Base-by-base conservation (phyloP, 1,139 yeast species). In the Candida glucosophila region DNA sequence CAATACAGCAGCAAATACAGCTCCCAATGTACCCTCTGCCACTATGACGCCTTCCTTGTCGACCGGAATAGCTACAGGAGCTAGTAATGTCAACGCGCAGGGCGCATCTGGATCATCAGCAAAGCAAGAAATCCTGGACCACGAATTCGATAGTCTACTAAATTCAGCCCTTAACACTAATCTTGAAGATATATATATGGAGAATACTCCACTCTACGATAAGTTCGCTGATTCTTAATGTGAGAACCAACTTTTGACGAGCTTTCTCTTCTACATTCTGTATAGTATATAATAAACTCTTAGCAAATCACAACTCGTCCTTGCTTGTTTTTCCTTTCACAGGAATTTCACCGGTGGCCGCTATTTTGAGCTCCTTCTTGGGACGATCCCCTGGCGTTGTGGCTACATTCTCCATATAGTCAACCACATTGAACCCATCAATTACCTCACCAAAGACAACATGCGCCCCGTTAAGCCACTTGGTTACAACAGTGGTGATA, bases 401-500 rank as follows among this genome's bases (percentile, higher is more conserved):
- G 40, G 67, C 55, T 33, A 67, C 74, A 27, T 53, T 57, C 42
- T 74, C 81, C 40, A 72, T 66, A 43, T 61, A 53, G 31, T 65
- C 59, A 21, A 74, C 74, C 9, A 77, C 69, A 22, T 77, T 79
- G 44, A 68, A 57, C 13, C 90, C 90, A 26, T 76, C 81, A 7
- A 73, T 33, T 28, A 80, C 78, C 52, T 79, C 81, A 30, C 92
- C 92, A 43, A 80, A 80, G n/a, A 79, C 90, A 39, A 80, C 92
- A 51, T 80, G 86, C 14, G 55, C 56, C 20, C 78, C 79, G 50
- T 78, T 73, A 41, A 80, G 65, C 78, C 79, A 73, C 22, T 59
- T 53, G 19, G 82, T 73, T 11, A 66, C 54, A 5, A 65, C 75
- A 10, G 85, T 76, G 38, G 77, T 74, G 38, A 74, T 70, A 52